These are phyloP conservation scores for Canavalia gladiata DNA, from an alignment of 306 rosid genomes.

Conservation along the genomic window DNA sequence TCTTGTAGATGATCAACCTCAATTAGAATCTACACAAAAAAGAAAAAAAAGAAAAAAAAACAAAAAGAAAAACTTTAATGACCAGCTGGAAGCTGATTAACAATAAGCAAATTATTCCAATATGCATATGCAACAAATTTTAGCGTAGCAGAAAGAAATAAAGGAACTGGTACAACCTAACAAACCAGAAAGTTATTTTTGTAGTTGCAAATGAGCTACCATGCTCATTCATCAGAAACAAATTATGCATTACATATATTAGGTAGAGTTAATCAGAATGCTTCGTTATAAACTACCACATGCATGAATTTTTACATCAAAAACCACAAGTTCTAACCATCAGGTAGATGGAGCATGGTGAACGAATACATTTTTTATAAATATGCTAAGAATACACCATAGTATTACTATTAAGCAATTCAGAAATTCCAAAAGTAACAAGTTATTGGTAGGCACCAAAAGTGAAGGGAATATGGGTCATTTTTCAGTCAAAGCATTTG, in stretches of 20 bases:
- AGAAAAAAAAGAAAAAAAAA: conserved; percentile 22
- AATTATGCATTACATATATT: background rate
- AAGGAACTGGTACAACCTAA: conserved; percentile 11
- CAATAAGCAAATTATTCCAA: conserved; percentile 37
- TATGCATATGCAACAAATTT: conserved; percentile 33
- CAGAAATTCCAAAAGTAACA: background rate
- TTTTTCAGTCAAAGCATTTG: conserved; percentile 18
- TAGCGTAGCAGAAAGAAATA: conserved; percentile 8
- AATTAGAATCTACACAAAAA: conserved; percentile 67
- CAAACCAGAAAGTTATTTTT: conserved; percentile 19
- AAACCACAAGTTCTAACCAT: conserved; percentile 3
- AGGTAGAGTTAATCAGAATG: background rate
- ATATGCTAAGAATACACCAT: background rate
- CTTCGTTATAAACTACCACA: background rate
- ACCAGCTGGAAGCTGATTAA: conserved; percentile 31
- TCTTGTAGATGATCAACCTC: conserved; percentile 99
- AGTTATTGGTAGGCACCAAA: conserved; percentile 11
- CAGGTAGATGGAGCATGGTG: background rate
- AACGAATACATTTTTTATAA: background rate
- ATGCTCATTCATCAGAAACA: conserved; percentile 8
- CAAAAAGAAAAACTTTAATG: conserved; percentile 30
- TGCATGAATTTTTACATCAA: background rate
- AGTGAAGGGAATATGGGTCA: conserved; percentile 20
- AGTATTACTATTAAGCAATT: background rate
- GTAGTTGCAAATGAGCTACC: conserved; percentile 28